Evolutionary conservation across 306 rosid genomes (phyloP).

Genomic region (Fragaria iinumae): DNA sequence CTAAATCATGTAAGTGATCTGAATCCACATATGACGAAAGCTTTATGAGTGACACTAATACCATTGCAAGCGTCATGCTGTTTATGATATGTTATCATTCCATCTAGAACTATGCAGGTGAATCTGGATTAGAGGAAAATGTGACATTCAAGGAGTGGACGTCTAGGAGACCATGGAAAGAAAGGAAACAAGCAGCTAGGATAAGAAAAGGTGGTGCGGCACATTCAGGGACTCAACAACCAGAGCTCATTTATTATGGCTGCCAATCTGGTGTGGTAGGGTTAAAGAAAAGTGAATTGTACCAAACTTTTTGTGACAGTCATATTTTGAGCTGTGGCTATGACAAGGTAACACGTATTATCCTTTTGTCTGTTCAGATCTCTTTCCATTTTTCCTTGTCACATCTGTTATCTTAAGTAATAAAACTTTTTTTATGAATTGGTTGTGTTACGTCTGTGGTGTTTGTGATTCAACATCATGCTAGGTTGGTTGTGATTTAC

Average conservation of each 20-base stretch:
- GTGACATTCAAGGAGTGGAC: slow-evolving; percentile 74
- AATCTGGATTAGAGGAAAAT: slow-evolving; percentile 43
- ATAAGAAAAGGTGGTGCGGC: slow-evolving; percentile 35
- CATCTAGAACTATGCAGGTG: slow-evolving; percentile 63
- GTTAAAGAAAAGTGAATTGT: slow-evolving; percentile 53
- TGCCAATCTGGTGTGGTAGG: slow-evolving; percentile 72
- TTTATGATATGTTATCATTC: slow-evolving; percentile 47
- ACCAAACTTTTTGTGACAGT: slow-evolving; percentile 35
- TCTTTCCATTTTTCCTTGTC: slow-evolving; percentile 13
- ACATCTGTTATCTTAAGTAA: not conserved
- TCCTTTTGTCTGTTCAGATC: not conserved
- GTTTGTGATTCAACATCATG: not conserved
- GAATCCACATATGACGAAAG: not conserved
- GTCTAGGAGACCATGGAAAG: slow-evolving; percentile 81
- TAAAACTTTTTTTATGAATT: not conserved
- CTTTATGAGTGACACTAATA: slow-evolving; percentile 9
- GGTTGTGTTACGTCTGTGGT: not conserved
- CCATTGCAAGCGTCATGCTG: slow-evolving; percentile 6
- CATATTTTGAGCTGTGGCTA: slow-evolving; percentile 57
- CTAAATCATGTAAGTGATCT: slow-evolving; percentile 50
- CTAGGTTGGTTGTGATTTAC: slow-evolving; percentile 11
- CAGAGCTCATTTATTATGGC: slow-evolving; percentile 87
- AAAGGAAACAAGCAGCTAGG: slow-evolving; percentile 57
- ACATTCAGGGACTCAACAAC: slow-evolving; percentile 44
- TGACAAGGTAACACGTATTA: slow-evolving; percentile 53